Evolutionary conservation across 805 yeast species (phyloP).

Genomic region (Wickerhamomyces chambardii): DNA sequence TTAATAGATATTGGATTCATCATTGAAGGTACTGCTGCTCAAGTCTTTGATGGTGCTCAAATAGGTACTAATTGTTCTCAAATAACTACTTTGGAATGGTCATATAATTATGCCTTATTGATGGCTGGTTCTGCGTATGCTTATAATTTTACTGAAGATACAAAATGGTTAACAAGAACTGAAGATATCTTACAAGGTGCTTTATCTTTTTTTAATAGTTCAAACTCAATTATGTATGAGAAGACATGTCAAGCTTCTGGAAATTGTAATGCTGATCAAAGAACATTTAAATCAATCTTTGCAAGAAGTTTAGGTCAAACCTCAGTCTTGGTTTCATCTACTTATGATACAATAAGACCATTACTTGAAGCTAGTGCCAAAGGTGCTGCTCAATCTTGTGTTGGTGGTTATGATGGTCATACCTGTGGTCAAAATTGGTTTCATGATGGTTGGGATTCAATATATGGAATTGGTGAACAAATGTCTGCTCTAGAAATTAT

Average conservation of each 20-base stretch:
- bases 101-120: slow-evolving; percentile 78
- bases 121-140: slow-evolving; percentile 75
- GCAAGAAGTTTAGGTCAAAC: slow-evolving; percentile 69
- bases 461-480: slow-evolving; percentile 86
- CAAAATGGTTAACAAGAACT: slow-evolving; percentile 59
- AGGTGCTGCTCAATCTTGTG: slow-evolving; percentile 77
- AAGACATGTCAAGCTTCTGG: slow-evolving; percentile 66
- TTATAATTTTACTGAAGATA: slow-evolving; percentile 62
- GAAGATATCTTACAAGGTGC: slow-evolving; percentile 45
- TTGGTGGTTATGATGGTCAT: slow-evolving; percentile 81
- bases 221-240: slow-evolving; percentile 56
- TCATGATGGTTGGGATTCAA: slow-evolving; percentile 56
- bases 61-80: slow-evolving; percentile 50
- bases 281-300: slow-evolving; percentile 85
- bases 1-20: slow-evolving; percentile 42
- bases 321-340: slow-evolving; percentile 57
- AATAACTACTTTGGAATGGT: slow-evolving; percentile 62
- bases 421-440: slow-evolving; percentile 89
- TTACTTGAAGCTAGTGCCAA: slow-evolving; percentile 39
- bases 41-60: slow-evolving; percentile 63
- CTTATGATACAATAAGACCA: slow-evolving; percentile 21
- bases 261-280: slow-evolving; percentile 76
- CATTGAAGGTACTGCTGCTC: slow-evolving; percentile 19
- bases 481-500: slow-evolving; percentile 71
- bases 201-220: slow-evolving; percentile 48